phyloP scores from a whole-genome alignment of 352 stramenopile species.

The Phytophthora lateralis region DNA sequence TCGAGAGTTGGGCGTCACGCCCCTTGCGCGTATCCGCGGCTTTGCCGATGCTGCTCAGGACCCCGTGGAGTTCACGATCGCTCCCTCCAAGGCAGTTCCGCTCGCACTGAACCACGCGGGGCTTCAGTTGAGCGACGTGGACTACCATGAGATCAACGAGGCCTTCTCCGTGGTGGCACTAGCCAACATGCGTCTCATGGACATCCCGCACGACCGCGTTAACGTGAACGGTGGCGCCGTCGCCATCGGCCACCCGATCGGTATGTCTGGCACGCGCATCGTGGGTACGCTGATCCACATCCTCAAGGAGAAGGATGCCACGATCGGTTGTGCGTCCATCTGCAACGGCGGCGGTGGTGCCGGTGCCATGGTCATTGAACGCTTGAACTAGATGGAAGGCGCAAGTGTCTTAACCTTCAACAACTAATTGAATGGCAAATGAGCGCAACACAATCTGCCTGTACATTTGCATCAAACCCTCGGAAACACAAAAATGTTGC shows the following conservation, averaged over 20 bases:
- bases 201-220: conserved; percentile 91
- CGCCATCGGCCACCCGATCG: conserved; percentile 84
- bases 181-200: conserved; percentile 95
- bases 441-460: conserved; percentile 10
- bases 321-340: conserved; percentile 96
- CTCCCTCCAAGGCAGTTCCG: conserved; percentile 95
- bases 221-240: conserved; percentile 98
- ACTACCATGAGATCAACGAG: conserved; percentile 99
- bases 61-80: conserved; percentile 96
- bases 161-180: conserved; percentile 98
- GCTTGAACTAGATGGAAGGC: conserved; percentile 51
- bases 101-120: conserved; percentile 92
- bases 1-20: conserved; percentile 75
- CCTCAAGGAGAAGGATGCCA: conserved; percentile 94
- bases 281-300: conserved; percentile 95
- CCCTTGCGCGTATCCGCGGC: conserved; percentile 77
- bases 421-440: conserved; percentile 10
- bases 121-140: conserved; percentile 92
- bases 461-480: conserved; percentile 11
- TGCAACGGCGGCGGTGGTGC: conserved; percentile 98
- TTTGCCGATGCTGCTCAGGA: conserved; percentile 88
- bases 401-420: conserved; percentile 2
- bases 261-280: conserved; percentile 92
- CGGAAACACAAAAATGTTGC: conserved; percentile 17
- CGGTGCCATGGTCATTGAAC: conserved; percentile 96